Evolutionary conservation across 768 basidiomycete species (phyloP).

Genomic region (Calocybe indica): DNA sequence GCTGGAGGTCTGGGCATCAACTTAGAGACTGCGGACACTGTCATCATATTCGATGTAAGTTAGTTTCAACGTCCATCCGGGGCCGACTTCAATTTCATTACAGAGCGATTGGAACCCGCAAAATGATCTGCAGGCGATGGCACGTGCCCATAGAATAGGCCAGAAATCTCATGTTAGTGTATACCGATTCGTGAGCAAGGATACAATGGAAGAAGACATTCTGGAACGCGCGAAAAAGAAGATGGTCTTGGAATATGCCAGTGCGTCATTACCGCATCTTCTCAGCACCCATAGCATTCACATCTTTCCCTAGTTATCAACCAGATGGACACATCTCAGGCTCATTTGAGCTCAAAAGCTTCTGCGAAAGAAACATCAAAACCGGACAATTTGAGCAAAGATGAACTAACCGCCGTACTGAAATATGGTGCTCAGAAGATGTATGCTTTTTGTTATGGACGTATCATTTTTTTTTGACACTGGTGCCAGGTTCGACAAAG

Average conservation of each 20-base stretch:
- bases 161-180: conserved; percentile 99
- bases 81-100: conserved; percentile 10
- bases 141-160: conserved; percentile 96
- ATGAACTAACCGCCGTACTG: conserved; percentile 93
- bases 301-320: conserved; percentile 73
- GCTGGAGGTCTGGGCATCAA: conserved; percentile 99
- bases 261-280: conserved; percentile 47
- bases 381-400: conserved; percentile 85
- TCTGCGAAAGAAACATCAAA: conserved; percentile 62
- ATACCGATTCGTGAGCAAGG: conserved; percentile 97
- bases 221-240: conserved; percentile 98
- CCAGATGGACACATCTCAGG: conserved; percentile 99
- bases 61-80: conserved; percentile 5
- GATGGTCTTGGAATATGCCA: conserved; percentile 99
- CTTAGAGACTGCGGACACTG: conserved; percentile 96
- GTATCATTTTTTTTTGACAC: conserved; percentile 10
- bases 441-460: conserved; percentile 34
- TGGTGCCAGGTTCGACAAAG: conserved; percentile 84
- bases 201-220: conserved; percentile 99
- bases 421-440: conserved; percentile 99
- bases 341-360: conserved; percentile 84
- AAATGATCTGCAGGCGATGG: conserved; percentile 99
- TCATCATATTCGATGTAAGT: conserved; percentile 96
- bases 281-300: conserved; percentile 5
- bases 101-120: conserved; percentile 99